Base-by-base conservation (phyloP, 148 eudicot species). In the Rhododendron mucronatum region DNA sequence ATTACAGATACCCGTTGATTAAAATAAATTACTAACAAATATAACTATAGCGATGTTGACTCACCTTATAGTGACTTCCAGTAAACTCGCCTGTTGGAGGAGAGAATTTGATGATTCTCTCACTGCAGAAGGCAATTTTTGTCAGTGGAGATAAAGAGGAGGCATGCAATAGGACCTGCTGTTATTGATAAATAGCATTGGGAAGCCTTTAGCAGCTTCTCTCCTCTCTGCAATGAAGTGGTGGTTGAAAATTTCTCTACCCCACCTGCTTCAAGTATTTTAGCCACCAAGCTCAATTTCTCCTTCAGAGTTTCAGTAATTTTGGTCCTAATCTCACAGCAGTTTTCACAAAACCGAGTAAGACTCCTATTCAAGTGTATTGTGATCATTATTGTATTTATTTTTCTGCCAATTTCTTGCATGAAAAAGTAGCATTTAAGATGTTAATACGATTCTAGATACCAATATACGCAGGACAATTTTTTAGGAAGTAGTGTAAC, bases 151-250 rank as follows among this genome's bases (percentile, higher is more conserved):
- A 93, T 85, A 67, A 92, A 93, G 77, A 92, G 88, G 51, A 85
- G 82, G 30, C 95, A 92, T 2, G 89, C 86, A 5, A 93, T 89
- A 2, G 94, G 91, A 39, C 94, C 95, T 12, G 91, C 91, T 20
- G 92, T 92, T 1, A 91, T 93, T 20, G 82, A 92, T 48, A 93
- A 55, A 59, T 90, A 86, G 82, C 93, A 92, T 51, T 89, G 89
- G 16, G 88, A 90, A 85, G 88, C 92, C 88, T 90, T 92, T 26
- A 91, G 39, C 63, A 91, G 55, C 79, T 86, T 85, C 83, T 93
- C 93, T 69, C 87, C 92, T 91, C 87, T 50, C 83, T 88, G 88
- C 59, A 48, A 83, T 91, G 39, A 92, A 93, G 7, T 84, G 86
- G 9, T 83, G 79, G 37, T 82, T 87, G 90, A 93, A 50, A 91